Percentiles rank a stretch among this genome's conserved stretches.
Evolutionary conservation across 441 rosid species (phyloP).

Genomic region (Populus hybrid): DNA sequence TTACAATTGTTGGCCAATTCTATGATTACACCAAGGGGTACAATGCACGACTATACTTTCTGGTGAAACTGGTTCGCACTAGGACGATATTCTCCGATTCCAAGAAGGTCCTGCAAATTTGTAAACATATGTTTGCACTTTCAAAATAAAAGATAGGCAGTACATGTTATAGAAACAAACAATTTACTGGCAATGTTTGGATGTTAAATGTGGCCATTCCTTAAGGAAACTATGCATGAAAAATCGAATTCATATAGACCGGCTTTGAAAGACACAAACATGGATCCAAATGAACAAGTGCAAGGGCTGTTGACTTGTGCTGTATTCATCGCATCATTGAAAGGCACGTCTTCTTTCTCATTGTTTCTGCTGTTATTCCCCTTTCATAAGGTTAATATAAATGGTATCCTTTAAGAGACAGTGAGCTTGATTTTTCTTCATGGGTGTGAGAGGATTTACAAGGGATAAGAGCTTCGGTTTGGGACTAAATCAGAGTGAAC

Average conservation of each 20-base stretch:
- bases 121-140: constrained; percentile 6
- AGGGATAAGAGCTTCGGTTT: not conserved
- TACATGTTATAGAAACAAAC: not conserved
- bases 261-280: not conserved
- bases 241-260: not conserved
- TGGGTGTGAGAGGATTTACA: not conserved
- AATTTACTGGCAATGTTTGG: not conserved
- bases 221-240: not conserved
- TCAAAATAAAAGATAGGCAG: constrained; percentile 13
- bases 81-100: constrained; percentile 75
- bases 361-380: not conserved
- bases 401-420: not conserved
- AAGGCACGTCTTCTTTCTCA: not conserved
- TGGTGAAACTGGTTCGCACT: constrained; percentile 44
- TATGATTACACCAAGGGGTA: not conserved
- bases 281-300: not conserved
- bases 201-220: not conserved
- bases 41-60: constrained; percentile 14
- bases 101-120: constrained; percentile 69
- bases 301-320: not conserved
- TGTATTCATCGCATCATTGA: not conserved
- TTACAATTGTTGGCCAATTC: not conserved
- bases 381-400: not conserved
- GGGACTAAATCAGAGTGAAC: not conserved
- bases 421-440: not conserved